Evolutionary conservation across 495 filamentous ascomycete genomes (phyloP), one percentile per base, ranked within the genome.

Genomic region (Penicillium bialowiezense): DNA sequence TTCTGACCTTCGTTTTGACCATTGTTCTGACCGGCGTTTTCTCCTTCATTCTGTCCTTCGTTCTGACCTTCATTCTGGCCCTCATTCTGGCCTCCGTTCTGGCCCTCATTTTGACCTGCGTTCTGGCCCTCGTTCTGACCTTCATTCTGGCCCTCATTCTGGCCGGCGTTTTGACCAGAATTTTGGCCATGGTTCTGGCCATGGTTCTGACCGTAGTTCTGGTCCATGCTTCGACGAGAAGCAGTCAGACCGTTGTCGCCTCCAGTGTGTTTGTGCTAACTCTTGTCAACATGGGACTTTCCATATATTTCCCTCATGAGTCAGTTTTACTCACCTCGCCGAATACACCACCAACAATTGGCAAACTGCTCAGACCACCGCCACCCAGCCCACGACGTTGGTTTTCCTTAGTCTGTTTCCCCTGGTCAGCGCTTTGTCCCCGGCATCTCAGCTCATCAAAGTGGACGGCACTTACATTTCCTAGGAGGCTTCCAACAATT

Each of bases 131-230:
- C 34, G 14, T 48, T 48, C 24, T 48, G 43, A 0, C 31, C 43
- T 7, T 12, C 1, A 9, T 46, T 46, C 33, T 47, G 44, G 0
- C 44, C 44, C 0, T 24, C 15, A 19, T 56, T 56, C 35, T 56
- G 49, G 7, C 54, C 54, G 0, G 36, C 13, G n/a, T 53, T 57
- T 17, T 56, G 54, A 3, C 44, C 54, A 0, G 20, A 36, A 8
- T 57, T 57, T n/a, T 58, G 50, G 2, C 55, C 55, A 0, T 28
- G 14, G 15, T 59, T 59, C 20, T 59, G 56, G 12, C 52, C 52
- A 0, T 41, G 12, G 15, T 46, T 50, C 15, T 50, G 44, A 5
- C 18, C 36, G 4, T 42, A 34, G 23, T 53, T 53, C 17, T 53
- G 50, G 13, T 42, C 51, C 0, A 47, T 4, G 32, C 45, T 42